Conservation (phyloP, 2,329 filamentous ascomycete genomes). For the Botrytis aclada region DNA sequence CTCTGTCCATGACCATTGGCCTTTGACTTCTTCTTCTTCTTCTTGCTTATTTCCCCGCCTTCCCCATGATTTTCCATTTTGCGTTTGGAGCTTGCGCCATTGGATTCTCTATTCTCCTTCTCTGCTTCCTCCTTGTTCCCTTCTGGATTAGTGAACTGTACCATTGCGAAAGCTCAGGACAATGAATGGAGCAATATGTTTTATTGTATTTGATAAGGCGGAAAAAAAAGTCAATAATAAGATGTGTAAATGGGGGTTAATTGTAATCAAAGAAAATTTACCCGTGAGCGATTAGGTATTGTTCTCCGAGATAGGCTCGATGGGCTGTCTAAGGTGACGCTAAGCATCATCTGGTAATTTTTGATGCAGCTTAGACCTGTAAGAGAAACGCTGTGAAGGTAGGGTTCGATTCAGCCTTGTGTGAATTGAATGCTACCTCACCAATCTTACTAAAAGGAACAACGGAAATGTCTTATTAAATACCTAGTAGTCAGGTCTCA, state of each 20-base stretch:
- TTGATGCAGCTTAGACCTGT: not conserved
- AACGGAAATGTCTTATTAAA: not conserved
- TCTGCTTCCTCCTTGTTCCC: slow-evolving; percentile 16
- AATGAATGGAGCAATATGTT: not conserved
- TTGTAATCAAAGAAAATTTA: slow-evolving; percentile 14
- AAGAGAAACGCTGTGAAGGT: not conserved
- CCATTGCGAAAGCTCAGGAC: slow-evolving; percentile 23
- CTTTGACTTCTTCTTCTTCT: slow-evolving; percentile 28
- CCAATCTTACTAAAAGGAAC: not conserved
- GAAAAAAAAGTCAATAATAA: not conserved
- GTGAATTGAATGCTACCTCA: not conserved
- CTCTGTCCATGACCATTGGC: slow-evolving; percentile 41
- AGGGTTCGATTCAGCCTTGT: not conserved
- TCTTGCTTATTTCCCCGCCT: slow-evolving; percentile 22
- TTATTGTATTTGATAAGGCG: not conserved
- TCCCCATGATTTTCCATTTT: slow-evolving; percentile 6
- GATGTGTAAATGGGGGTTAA: not conserved
- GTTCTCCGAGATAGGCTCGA: not conserved
- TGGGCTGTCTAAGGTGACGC: not conserved
- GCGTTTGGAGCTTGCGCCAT: slow-evolving; percentile 14
- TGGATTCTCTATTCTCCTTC: not conserved
- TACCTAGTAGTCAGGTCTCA: not conserved
- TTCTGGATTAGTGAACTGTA: slow-evolving; percentile 29
- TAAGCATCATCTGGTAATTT: not conserved
- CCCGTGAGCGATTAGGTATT: not conserved